Base-by-base conservation (phyloP, 345 rosid species). In the Salix dunnii region DNA sequence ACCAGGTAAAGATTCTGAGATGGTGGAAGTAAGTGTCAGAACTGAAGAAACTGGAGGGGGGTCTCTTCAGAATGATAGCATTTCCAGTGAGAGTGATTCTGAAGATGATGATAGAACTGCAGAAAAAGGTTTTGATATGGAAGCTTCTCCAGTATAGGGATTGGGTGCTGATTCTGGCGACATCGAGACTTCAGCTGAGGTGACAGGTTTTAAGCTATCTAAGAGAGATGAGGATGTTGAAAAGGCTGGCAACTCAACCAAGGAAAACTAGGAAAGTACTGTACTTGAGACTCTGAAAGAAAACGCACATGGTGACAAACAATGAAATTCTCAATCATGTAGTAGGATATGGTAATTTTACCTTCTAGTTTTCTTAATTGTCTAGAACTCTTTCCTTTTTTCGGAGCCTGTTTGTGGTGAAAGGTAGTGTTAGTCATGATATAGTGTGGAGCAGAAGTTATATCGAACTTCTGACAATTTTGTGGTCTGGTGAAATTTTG, bases 41-140 rank as follows among this genome's bases (percentile, higher is more conserved):
- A 70, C 75, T 42, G 95, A 85, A 11, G 94, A 90, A 76, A 83
- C 79, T n/a, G 93, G 87, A 8, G 87, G 79, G 14, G 86, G 68
- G 16, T 77, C 86, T 6, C 82, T 70, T 8, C 91, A 88, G 2
- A 84, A 88, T 6, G 86, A 85, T 20, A 84, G 89, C 69, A 53
- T 73, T 73, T 86, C 89, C 28, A 88, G 62, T n/a, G 94, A 77
- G 70, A 89, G 87, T 75, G 91, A 86, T 51, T 82, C 63, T 13
- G 91, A 79, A 73, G 82, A 86, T 68, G 86, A 85, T 63, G 86
- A 85, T 63, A 84, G 78, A 76, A 79, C 76, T 51, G 66, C 42
- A 5, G 84, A 81, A 1, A 81, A 68, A 76, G 87, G 82, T 70
- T 27, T 65, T 16, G 89, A 82, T 16, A 84, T 81, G 83, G 88